A percentile compares a stretch with the other conserved stretches of the same genome.
Evolutionary conservation across 345 rosid genomes (phyloP).

Genomic region (Hibiscus syriacus): DNA sequence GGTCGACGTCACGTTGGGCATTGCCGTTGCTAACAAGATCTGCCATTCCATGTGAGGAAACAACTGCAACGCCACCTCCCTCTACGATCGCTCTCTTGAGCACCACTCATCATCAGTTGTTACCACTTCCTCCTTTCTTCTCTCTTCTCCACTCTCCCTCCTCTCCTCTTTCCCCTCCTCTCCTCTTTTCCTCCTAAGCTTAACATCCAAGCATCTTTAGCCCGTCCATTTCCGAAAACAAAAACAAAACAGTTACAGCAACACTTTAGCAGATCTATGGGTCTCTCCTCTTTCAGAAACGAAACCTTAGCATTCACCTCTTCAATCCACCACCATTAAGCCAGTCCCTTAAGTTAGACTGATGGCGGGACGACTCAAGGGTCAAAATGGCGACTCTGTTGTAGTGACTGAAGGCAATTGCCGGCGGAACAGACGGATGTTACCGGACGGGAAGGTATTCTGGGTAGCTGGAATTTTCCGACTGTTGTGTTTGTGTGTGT

Average conservation of each 20-base stretch:
- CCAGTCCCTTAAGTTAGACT: background rate
- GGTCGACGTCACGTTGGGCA: slow-evolving; percentile 76
- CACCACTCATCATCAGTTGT: slow-evolving; percentile 76
- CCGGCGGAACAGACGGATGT: slow-evolving; percentile 11
- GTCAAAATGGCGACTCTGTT: background rate
- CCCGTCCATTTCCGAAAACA: background rate
- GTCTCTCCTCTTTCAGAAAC: slow-evolving; percentile 10
- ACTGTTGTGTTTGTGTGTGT: background rate
- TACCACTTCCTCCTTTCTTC: slow-evolving; percentile 1
- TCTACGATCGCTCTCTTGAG: slow-evolving; percentile 68
- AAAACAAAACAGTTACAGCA: background rate
- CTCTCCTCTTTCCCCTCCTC: background rate
- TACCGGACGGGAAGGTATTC: slow-evolving; percentile 10
- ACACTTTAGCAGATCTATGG: slow-evolving; percentile 23
- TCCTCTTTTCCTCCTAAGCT: background rate
- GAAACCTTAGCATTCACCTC: slow-evolving; percentile 16
- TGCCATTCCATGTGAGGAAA: slow-evolving; percentile 97
- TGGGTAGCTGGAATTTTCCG: background rate
- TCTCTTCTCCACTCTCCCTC: too few species aligned
- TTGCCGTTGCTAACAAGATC: slow-evolving; percentile 89
- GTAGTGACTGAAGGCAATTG: slow-evolving; percentile 3
- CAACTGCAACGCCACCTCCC: slow-evolving; percentile 58
- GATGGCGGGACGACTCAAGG: background rate
- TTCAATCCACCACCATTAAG: background rate
- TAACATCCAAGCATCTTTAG: slow-evolving; percentile 8